Conservation (phyloP, 495 filamentous ascomycete species). For the Penicillium arizonense region DNA sequence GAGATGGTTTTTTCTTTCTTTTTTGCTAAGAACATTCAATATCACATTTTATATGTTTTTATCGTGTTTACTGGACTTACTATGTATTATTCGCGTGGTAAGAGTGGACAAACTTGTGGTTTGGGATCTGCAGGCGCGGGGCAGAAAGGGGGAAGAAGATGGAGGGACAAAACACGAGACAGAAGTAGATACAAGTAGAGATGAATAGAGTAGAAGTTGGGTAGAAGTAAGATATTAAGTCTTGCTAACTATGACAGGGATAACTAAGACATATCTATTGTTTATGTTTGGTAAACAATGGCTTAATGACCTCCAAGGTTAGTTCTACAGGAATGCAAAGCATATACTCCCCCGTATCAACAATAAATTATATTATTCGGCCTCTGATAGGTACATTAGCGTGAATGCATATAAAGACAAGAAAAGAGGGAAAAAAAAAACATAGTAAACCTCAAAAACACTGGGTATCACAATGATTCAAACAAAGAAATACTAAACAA, state of each 20-base stretch:
- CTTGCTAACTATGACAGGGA: no score
- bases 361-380: background rate
- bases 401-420: background rate
- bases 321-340: no score
- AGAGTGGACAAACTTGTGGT: background rate
- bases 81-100: background rate
- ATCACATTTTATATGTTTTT: background rate
- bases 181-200: no score
- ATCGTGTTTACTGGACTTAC: background rate
- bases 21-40: background rate
- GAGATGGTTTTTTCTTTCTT: background rate
- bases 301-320: no score
- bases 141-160: conserved; percentile 12
- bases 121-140: conserved; percentile 8
- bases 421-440: background rate
- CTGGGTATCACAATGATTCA: conserved; percentile 23
- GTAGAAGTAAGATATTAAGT: no score
- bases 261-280: no score
- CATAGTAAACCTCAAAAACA: conserved; percentile 5
- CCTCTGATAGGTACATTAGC: background rate
- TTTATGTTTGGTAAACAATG: no score
- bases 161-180: background rate
- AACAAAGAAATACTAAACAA: conserved; percentile 2
- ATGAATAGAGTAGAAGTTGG: no score
- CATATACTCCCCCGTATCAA: background rate